Evolutionary conservation across 2,329 filamentous ascomycete species (phyloP), one percentile per base, ranked within the genome.

Genomic region (Nectriaceae sp.): DNA sequence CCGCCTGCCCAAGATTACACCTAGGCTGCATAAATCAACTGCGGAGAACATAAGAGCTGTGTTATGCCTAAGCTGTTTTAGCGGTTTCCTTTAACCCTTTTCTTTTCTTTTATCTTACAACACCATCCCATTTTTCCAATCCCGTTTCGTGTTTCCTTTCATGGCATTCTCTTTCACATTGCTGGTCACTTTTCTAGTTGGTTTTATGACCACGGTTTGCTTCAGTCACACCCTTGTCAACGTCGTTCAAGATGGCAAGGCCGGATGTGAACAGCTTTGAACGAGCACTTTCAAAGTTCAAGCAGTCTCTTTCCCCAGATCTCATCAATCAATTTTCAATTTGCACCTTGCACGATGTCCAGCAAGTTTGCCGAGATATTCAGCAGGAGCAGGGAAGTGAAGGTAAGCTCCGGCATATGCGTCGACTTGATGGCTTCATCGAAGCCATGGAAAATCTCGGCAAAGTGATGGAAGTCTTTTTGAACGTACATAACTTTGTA

Each of bases 391-490:
- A 43, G 11, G 16, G 20, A 10, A 31, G 19, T 5, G 18, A 41
- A 10, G 40, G 22, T 5, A 35, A 24, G 11, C 43, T 47, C 5
- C 37, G 50, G 10, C n/a, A 31, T 13, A 26, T 53, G 18, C 24
- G 21, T 1, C 37, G 46, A 10, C 18, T 50, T 4, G 19, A 42
- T 13, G 35, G 31, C 5, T 47, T 53, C 31, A 10, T 54, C n/a
- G 46, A 52, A 21, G 46, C 26, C 1, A 49, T 54, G 52, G 40
- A 42, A 3, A 19, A 47, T 11, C 44, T 49, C 8, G 21, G 38
- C 16, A 38, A 49, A 20, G 33, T 42, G 3, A 26, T 49, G 8
- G 49, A 47, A 4, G 37, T 45, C 4, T 50, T 53, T 35, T 4
- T 51, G 13, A 51, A 46, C 42, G 42, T 20, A 5, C 10, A 36